Percentiles rank a stretch among this genome's conserved stretches.
These are phyloP conservation scores for Spizellomyces sp. DNA, from an alignment of 192 early-diverging fungal species.

Conservation along the genomic window DNA sequence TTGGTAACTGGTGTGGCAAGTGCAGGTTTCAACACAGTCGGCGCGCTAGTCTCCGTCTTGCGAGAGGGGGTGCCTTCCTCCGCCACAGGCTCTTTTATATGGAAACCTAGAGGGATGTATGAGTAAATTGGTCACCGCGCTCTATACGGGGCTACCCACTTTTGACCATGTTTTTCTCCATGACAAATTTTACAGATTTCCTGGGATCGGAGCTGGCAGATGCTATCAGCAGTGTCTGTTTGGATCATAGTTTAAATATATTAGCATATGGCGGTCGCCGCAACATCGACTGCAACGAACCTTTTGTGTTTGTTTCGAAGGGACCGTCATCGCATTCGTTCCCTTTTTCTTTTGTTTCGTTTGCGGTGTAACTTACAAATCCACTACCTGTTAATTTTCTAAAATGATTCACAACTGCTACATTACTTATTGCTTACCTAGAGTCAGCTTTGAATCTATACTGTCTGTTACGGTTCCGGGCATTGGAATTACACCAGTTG, in stretches of 20 bases:
- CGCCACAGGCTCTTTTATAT: constrained; percentile 1
- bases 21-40: constrained; percentile 14
- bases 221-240: constrained; percentile 9
- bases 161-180: constrained; percentile 39
- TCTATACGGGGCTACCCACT: not conserved
- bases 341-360: constrained; percentile 24
- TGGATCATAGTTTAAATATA: not conserved
- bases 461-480: not conserved
- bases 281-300: not conserved
- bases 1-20: not conserved
- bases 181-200: constrained; percentile 25
- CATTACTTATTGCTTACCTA: not conserved
- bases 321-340: constrained; percentile 14
- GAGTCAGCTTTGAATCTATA: not conserved
- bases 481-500: not conserved
- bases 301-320: not conserved
- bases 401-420: not conserved
- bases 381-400: not conserved
- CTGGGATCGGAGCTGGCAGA: constrained; percentile 8
- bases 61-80: constrained; percentile 20
- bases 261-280: not conserved
- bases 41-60: constrained; percentile 10
- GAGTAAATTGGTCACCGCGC: not conserved
- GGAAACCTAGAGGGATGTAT: not conserved
- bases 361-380: constrained; percentile 2